Percentiles rank a stretch among this genome's conserved stretches.
phyloP scores from a whole-genome alignment of 2,329 filamentous ascomycete species.

The Incumbomyces lentus region DNA sequence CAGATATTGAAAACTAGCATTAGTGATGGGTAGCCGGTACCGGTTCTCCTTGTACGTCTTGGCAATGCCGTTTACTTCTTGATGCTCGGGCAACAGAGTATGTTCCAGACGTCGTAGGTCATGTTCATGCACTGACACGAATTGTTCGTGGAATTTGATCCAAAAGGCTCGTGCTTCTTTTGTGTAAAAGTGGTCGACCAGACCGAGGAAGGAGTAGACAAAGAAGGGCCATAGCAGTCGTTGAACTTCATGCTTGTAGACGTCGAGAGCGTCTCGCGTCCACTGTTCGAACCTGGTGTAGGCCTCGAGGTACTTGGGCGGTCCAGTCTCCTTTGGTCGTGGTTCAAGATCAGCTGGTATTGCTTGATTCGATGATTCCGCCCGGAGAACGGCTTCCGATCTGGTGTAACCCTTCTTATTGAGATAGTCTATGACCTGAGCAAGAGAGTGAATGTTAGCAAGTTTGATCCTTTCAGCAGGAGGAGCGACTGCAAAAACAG shows the following conservation, averaged over 20 bases:
- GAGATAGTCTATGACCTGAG: slow-evolving; percentile 80
- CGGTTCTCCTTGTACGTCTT: slow-evolving; percentile 77
- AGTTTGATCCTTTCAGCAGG: background rate
- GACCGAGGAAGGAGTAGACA: slow-evolving; percentile 79
- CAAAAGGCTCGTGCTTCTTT: slow-evolving; percentile 27
- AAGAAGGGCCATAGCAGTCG: slow-evolving; percentile 90
- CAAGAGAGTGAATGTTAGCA: too few relatives aligned
- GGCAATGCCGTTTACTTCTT: slow-evolving; percentile 64
- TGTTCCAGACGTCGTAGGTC: slow-evolving; percentile 67
- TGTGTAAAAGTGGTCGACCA: slow-evolving; percentile 61
- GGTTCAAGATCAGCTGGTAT: slow-evolving; percentile 44
- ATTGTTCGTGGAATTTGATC: slow-evolving; percentile 62
- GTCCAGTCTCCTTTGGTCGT: slow-evolving; percentile 31
- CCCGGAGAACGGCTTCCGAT: slow-evolving; percentile 84
- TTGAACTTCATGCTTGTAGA: slow-evolving; percentile 90
- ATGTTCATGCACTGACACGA: slow-evolving; percentile 68
- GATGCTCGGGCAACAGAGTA: slow-evolving; percentile 66
- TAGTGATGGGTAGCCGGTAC: slow-evolving; percentile 82
- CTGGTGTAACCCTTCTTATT: slow-evolving; percentile 89
- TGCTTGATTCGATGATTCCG: slow-evolving; percentile 77
- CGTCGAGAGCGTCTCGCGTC: slow-evolving; percentile 83
- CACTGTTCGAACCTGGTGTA: slow-evolving; percentile 67
- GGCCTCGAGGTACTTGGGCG: slow-evolving; percentile 65
- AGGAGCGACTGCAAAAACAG: background rate
- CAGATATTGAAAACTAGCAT: slow-evolving; percentile 68